Percentiles rank a stretch among this genome's conserved stretches.
Conservation (phyloP, 345 rosid species). For the Bretschneidera sinensis region DNA sequence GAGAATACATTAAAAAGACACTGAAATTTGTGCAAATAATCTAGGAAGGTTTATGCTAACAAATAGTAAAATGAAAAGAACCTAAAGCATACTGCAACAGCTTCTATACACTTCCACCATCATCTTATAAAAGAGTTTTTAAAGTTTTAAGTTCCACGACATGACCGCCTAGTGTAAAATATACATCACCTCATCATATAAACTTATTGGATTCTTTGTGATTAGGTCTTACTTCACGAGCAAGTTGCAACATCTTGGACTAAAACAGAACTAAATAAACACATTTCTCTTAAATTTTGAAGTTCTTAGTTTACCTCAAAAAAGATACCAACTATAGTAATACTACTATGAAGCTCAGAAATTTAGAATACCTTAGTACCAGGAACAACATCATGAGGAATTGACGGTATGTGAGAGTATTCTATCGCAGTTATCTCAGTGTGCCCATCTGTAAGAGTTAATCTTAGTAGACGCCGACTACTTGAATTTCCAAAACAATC, state of each 20-base stretch:
- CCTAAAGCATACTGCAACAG: too few relatives aligned
- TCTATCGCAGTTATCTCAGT: conserved; percentile 68
- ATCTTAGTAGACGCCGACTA: conserved; percentile 51
- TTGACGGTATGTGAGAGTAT: conserved; percentile 49
- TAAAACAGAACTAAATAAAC: too few relatives aligned
- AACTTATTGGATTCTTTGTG: too few relatives aligned
- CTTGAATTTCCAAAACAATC: conserved; percentile 44
- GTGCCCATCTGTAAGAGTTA: conserved; percentile 69
- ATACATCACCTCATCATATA: background rate
- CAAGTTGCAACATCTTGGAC: background rate
- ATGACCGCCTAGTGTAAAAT: background rate
- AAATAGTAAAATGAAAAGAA: too few relatives aligned
- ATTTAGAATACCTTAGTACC: conserved; percentile 67
- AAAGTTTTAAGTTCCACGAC: background rate
- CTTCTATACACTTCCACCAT: too few relatives aligned
- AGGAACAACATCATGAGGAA: conserved; percentile 61
- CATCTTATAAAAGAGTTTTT: background rate
- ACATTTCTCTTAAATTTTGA: background rate
- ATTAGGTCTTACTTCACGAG: background rate
- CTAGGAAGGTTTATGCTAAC: too few relatives aligned
- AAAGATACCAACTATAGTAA: background rate
- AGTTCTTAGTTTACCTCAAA: background rate
- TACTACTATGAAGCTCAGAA: background rate
- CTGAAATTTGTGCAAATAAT: too few relatives aligned
- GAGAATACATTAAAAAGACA: too few relatives aligned